Conservation (phyloP, 805 yeast genomes). For the Candida jianshihensis region DNA sequence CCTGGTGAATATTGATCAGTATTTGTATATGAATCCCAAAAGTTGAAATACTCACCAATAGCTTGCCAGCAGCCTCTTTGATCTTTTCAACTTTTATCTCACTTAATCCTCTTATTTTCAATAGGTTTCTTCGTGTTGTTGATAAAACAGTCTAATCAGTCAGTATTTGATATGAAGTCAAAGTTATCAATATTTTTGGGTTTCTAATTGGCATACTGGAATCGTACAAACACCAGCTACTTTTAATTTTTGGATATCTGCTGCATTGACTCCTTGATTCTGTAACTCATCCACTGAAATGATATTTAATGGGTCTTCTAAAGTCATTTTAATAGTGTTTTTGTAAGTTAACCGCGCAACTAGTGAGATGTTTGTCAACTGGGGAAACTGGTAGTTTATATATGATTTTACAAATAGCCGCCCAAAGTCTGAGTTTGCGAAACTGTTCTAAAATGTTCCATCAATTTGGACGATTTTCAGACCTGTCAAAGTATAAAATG, state of each 20-base stretch:
- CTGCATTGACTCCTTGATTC: conserved; percentile 60
- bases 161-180: not conserved
- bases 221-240: conserved; percentile 64
- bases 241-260: conserved; percentile 65
- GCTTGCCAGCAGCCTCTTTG: conserved; percentile 63
- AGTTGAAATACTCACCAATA: conserved; percentile 27
- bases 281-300: conserved; percentile 45
- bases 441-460: not conserved
- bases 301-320: conserved; percentile 14
- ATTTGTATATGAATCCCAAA: no score
- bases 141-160: conserved; percentile 38
- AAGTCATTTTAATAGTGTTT: conserved; percentile 8
- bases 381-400: not conserved
- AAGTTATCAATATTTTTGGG: not conserved
- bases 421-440: no score
- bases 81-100: conserved; percentile 76
- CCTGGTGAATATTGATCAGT: conserved; percentile 17
- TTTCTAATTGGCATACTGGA: conserved; percentile 41
- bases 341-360: no score
- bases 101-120: conserved; percentile 63
- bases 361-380: no score
- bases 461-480: not conserved
- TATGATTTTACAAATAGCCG: not conserved
- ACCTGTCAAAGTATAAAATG: not conserved
- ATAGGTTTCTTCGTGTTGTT: conserved; percentile 57